phyloP scores from a whole-genome alignment of 2,329 filamentous ascomycete species.

The Sarocladium strictum region DNA sequence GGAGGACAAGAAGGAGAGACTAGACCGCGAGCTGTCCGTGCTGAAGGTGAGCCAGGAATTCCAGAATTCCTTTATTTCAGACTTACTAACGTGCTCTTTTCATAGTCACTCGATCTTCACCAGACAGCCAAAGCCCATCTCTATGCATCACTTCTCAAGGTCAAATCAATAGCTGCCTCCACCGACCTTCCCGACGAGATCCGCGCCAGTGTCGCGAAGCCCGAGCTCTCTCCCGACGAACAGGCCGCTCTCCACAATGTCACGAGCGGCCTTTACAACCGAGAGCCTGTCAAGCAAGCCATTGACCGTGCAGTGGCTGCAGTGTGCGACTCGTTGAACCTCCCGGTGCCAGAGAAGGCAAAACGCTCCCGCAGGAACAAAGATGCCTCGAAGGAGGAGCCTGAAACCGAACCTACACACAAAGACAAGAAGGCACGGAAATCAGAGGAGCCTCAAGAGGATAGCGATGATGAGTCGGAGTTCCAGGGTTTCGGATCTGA shows the following conservation, averaged over 20 bases:
- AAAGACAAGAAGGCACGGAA: constrained; percentile 17
- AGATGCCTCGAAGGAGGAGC: constrained; percentile 23
- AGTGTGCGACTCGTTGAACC: constrained; percentile 42
- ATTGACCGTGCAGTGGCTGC: constrained; percentile 42
- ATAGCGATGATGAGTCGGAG: constrained; percentile 28
- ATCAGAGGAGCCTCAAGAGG: constrained; percentile 16
- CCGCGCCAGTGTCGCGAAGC: constrained; percentile 40
- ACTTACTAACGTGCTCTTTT: not conserved
- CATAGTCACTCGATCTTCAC: constrained; percentile 50
- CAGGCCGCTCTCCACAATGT: constrained; percentile 49
- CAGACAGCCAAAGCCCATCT: constrained; percentile 52
- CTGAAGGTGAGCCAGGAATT: constrained; percentile 42
- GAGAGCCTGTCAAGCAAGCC: constrained; percentile 42
- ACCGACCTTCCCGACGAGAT: constrained; percentile 44
- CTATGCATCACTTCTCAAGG: constrained; percentile 46
- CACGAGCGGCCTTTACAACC: constrained; percentile 51
- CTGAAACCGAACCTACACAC: constrained; percentile 14
- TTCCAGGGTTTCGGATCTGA: constrained; percentile 31
- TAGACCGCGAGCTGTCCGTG: constrained; percentile 55
- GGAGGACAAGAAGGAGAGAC: constrained; percentile 46
- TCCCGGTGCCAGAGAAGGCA: constrained; percentile 38
- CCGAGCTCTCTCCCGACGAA: constrained; percentile 38
- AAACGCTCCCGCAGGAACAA: constrained; percentile 26
- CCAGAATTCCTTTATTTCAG: too few relatives aligned
- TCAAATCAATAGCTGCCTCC: constrained; percentile 46